Percentiles rank a stretch among this genome's conserved stretches.
phyloP scores from a whole-genome alignment of 495 filamentous ascomycete genomes.

The Tuber microsphaerosporum region DNA sequence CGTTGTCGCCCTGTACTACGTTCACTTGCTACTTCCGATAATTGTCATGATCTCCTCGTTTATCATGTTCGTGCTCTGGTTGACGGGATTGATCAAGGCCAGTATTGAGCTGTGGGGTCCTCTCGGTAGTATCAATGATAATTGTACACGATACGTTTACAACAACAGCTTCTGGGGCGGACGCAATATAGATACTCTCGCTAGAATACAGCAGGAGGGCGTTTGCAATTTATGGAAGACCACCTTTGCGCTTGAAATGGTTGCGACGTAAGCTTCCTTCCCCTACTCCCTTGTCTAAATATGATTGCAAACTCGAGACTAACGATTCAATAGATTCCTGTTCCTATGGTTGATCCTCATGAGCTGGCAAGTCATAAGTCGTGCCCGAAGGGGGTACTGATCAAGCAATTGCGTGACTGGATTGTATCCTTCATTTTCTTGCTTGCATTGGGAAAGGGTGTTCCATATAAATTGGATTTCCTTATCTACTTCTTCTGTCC shows the following conservation, averaged over 20 bases:
- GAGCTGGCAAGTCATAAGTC: slow-evolving; percentile 64
- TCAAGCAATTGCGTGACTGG: neutral
- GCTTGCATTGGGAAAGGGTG: neutral
- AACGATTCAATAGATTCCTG: slow-evolving; percentile 73
- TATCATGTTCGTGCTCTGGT: slow-evolving; percentile 86
- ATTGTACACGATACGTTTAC: slow-evolving; percentile 68
- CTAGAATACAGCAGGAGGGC: slow-evolving; percentile 77
- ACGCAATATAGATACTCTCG: slow-evolving; percentile 63
- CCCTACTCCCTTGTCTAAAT: neutral
- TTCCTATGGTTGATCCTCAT: slow-evolving; percentile 93
- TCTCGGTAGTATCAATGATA: slow-evolving; percentile 62
- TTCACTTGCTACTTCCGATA: slow-evolving; percentile 74
- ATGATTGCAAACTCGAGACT: slow-evolving; percentile 55
- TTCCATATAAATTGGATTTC: slow-evolving; percentile 8
- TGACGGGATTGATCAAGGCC: slow-evolving; percentile 85
- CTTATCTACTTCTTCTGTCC: slow-evolving; percentile 5
- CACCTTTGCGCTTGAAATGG: slow-evolving; percentile 51
- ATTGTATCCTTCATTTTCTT: neutral
- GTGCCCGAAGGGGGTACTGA: slow-evolving; percentile 33
- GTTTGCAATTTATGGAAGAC: slow-evolving; percentile 71
- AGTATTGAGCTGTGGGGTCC: slow-evolving; percentile 83
- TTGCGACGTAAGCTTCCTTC: slow-evolving; percentile 32
- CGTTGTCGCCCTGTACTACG: slow-evolving; percentile 64
- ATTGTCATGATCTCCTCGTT: slow-evolving; percentile 87
- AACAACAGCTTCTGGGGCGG: slow-evolving; percentile 51